These are phyloP conservation scores for Funneliformis caledonium DNA, from an alignment of 371 early-diverging fungal species.

Conservation along the genomic window DNA sequence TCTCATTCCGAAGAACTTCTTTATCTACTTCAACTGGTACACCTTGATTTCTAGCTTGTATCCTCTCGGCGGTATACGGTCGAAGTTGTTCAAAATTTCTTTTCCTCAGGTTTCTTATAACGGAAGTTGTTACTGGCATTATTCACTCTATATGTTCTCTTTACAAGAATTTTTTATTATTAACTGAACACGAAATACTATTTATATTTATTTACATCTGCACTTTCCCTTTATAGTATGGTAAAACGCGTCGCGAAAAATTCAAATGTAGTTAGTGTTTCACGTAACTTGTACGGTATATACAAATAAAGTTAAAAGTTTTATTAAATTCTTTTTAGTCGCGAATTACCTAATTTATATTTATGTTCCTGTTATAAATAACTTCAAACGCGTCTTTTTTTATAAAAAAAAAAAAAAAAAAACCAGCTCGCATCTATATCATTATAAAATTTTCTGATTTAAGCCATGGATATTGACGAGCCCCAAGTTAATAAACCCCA, in stretches of 20 bases:
- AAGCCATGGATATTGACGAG: neutral
- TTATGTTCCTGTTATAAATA: too few relatives aligned
- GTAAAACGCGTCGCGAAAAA: neutral
- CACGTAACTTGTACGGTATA: too few relatives aligned
- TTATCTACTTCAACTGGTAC: neutral
- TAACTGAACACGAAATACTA: neutral
- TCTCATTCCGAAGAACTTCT: neutral
- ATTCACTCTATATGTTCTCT: neutral
- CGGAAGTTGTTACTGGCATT: neutral
- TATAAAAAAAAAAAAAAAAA: too few relatives aligned
- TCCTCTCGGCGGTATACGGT: neutral
- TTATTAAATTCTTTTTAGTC: too few relatives aligned
- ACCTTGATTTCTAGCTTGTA: neutral
- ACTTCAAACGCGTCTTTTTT: too few relatives aligned
- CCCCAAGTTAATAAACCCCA: neutral
- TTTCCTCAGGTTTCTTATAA: neutral
- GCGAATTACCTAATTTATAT: too few relatives aligned
- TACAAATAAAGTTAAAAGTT: too few relatives aligned
- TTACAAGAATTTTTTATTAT: too few relatives aligned
- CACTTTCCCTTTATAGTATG: too few relatives aligned
- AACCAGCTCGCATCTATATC: too few relatives aligned
- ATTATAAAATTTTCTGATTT: too few relatives aligned
- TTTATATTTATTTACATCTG: neutral
- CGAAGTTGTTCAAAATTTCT: slow-evolving; percentile 1
- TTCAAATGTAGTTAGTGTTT: neutral